Base-by-base conservation (phyloP, 176 grass and related monocot species). In the Rhynchospora pubera region DNA sequence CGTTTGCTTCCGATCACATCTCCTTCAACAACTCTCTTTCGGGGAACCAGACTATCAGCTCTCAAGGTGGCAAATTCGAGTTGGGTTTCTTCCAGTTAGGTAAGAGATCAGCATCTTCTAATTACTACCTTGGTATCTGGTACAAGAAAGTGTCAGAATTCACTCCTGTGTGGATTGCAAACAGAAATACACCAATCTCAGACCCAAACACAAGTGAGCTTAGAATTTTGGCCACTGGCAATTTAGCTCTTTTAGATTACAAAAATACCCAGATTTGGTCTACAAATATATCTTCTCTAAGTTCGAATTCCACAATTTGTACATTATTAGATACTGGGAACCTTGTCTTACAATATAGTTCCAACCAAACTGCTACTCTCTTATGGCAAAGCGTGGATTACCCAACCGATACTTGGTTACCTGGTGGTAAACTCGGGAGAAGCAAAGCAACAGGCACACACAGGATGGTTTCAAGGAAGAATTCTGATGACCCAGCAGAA, bases 311-410 rank as follows among this genome's bases (percentile, higher is more conserved):
- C 22, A 86, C 73, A 5, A 70, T 81, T 45, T 63, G 82, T 15
- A 23, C 85, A n/a, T 83, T 88, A 46, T 58, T 85, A 5, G 64
- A 85, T 66, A 66, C 65, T 13, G 90, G 86, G 10, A 88, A 88
- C 52, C 68, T 86, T 57, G 84, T 77, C n/a, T 48, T 91, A 7
- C 21, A 51, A 44, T 12, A 26, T 7, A 22, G 55, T 26, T 77
- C 77, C 0, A 61, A 79, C 57, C 48, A 43, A 5, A 51, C 23
- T n/a, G 50, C 45, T 73, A 46, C 75, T 5, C 47, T 88, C 24
- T 18, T 77, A 0, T 91, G 90, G 90, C 80, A 91, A 39, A 88
- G 89, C 61, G 86, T 84, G 3, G 44, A 91, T 10, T 63, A 91
- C 26, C 84, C 87, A 0, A 86, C 84, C 6, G 21, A 89, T 79